Conservation (phyloP, 2,329 filamentous ascomycete species). For the Grosmannia clavigera region DNA sequence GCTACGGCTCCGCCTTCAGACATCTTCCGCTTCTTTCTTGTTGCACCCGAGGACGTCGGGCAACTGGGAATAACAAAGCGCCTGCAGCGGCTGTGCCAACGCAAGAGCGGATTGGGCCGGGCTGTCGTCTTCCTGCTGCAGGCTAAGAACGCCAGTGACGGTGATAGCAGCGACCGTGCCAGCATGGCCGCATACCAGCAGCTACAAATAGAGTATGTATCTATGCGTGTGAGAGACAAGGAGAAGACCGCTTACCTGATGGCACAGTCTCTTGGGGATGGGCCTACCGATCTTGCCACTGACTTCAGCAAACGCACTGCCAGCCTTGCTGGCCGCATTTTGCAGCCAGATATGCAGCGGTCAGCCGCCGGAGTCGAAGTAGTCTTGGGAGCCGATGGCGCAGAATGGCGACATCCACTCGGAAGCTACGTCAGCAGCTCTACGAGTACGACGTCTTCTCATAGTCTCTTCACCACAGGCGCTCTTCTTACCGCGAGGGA, state of each 20-base stretch:
- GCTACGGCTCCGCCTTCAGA: not conserved
- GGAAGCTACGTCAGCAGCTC: too few relatives aligned
- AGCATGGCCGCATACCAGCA: conserved; percentile 17
- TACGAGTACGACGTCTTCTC: too few relatives aligned
- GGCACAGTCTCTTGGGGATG: conserved; percentile 21
- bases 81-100: conserved; percentile 24
- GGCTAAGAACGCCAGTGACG: not conserved
- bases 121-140: conserved; percentile 33
- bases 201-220: conserved; percentile 31
- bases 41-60: conserved; percentile 25
- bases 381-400: too few relatives aligned
- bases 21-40: conserved; percentile 26
- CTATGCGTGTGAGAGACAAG: not conserved
- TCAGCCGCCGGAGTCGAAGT: not conserved
- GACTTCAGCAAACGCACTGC: conserved; percentile 21
- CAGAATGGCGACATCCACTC: too few relatives aligned
- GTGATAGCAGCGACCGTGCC: conserved; percentile 12
- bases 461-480: too few relatives aligned
- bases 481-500: too few relatives aligned
- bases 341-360: conserved; percentile 16
- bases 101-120: conserved; percentile 6
- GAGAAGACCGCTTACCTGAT: not conserved
- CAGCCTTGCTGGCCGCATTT: conserved; percentile 26
- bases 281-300: conserved; percentile 31
- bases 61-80: conserved; percentile 18